phyloP scores from a whole-genome alignment of 148 eudicot species.

The Arbutus unedo region DNA sequence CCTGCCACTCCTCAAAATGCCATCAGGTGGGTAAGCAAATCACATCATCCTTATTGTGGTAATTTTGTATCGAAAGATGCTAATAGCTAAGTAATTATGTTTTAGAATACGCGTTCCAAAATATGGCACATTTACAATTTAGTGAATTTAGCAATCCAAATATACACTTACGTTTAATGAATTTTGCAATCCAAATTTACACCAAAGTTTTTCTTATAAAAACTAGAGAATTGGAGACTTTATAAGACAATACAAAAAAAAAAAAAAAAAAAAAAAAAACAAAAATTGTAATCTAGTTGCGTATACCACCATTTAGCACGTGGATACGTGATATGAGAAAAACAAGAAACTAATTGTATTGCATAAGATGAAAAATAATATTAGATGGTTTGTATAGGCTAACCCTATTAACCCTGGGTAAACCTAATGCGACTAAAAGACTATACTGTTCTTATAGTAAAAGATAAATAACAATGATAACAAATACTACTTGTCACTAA shows the following conservation, averaged over 20 bases:
- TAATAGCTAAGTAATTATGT: not conserved
- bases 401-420: too few species aligned
- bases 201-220: not conserved
- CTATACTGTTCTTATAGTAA: too few species aligned
- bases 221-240: not conserved
- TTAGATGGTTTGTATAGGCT: too few species aligned
- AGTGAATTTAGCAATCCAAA: not conserved
- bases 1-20: too few species aligned
- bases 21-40: not conserved
- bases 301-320: not conserved
- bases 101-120: not conserved
- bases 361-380: too few species aligned
- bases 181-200: not conserved
- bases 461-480: too few species aligned
- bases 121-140: not conserved
- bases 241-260: not conserved
- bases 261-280: not conserved
- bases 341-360: too few species aligned
- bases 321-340: too few species aligned
- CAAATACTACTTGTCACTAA: too few species aligned
- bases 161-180: not conserved
- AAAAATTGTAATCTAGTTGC: not conserved
- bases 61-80: not conserved
- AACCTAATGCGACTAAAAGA: too few species aligned
- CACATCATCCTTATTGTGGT: not conserved